Base-by-base conservation (phyloP, 305 asterid genomes). In the Nicotiana rustica region DNA sequence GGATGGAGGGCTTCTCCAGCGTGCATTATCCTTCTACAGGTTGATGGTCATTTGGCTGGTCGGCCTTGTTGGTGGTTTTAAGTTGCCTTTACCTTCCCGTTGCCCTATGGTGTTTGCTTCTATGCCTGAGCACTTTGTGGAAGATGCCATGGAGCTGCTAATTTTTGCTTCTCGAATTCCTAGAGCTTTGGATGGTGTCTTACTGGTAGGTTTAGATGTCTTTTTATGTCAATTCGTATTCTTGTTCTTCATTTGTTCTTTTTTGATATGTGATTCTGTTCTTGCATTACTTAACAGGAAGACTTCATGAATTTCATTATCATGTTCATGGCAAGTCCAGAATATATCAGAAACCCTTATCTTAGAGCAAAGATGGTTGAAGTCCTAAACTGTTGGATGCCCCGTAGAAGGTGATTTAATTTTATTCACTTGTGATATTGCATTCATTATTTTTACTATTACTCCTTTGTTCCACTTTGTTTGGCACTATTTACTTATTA, bases 321-420 rank as follows among this genome's bases (percentile, higher is more conserved):
- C 85, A 95, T 96, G 99, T 96, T 95, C 94, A 96, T 96, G 99
- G 98, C 93, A 68, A 93, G 98, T 84, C 97, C 98, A 33, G 96
- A 93, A 67, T 93, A 91, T 88, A 88, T 95, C 82, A 92, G 97
- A 82, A 96, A 95, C 87, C 98, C 99, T 19, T 96, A 96, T 82
- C 90, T 96, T 82, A 90, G 99, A 89, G 97, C 99, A 33, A 96
- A 96, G 90, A 96, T 96, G 99, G 98, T 96, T 78, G 98, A 96
- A 89, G 99, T 96, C 85, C 97, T 96, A 67, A 95, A 95, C 85
- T 92, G 95, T 82, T 96, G 98, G 99, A 94, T 96, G 98, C 99
- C 99, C 33, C 89, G 89, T 82, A 88, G 97, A 85, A 96, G 98
- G 99, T 96, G 84, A 86, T 70, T 35, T 76, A 77, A 79, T 82